Evolutionary conservation across 352 stramenopile genomes (phyloP).

Genomic region (Phytopythium mirpurense): DNA sequence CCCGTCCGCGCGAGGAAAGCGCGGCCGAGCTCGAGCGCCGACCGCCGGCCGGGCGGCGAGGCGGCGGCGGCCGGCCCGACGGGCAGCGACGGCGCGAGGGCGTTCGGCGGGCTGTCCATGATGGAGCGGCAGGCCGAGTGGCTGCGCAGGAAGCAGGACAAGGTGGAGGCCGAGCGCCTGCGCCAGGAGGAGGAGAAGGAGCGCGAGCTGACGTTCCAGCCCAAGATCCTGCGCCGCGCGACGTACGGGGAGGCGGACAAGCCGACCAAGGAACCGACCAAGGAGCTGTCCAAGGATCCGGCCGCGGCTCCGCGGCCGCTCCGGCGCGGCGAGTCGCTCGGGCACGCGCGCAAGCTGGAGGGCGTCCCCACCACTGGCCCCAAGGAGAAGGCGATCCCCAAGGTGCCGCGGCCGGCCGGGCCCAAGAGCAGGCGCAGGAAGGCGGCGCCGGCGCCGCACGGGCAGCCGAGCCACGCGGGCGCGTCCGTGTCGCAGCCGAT

Average conservation of each 20-base stretch:
- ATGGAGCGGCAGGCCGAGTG: conserved; percentile 78
- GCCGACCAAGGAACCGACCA: conserved; percentile 22
- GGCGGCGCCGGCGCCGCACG: too few relatives aligned
- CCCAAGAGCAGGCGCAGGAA: conserved; percentile 25
- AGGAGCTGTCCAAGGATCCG: neutral
- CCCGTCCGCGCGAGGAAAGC: neutral
- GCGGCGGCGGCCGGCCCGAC: neutral
- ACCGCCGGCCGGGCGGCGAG: conserved; percentile 11
- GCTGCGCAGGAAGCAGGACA: conserved; percentile 75
- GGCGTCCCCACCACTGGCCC: conserved; percentile 4
- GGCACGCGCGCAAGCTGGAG: conserved; percentile 12
- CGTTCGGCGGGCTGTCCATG: conserved; percentile 64
- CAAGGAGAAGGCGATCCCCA: conserved; percentile 34
- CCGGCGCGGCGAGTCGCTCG: conserved; percentile 11
- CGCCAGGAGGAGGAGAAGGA: conserved; percentile 67
- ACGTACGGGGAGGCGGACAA: conserved; percentile 42
- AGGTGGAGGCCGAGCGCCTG: conserved; percentile 55
- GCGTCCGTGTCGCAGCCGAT: conserved; percentile 36
- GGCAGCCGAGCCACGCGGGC: conserved; percentile 21
- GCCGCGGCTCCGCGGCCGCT: conserved; percentile 2
- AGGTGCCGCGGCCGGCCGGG: conserved; percentile 25
- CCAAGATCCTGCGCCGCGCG: conserved; percentile 66
- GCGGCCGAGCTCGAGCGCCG: conserved; percentile 2
- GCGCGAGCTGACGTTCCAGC: conserved; percentile 79
- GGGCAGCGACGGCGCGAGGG: conserved; percentile 19